Evolutionary conservation across 164 flowering plant species (phyloP).

Genomic region (Annona squamosa): DNA sequence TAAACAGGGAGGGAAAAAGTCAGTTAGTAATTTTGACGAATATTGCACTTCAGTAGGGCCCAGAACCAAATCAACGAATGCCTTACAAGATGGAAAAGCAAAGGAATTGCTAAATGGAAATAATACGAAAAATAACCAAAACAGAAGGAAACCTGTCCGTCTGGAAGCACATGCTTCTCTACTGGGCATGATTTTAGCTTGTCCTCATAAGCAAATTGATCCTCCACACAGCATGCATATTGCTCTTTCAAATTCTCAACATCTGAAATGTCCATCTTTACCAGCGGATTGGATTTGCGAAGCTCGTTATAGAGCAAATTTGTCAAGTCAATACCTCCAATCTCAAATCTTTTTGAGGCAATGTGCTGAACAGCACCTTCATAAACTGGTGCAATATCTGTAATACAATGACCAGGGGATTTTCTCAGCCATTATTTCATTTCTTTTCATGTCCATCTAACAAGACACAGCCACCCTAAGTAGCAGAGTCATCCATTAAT

Average conservation of each 20-base stretch:
- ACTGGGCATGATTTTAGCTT: slow-evolving; percentile 32
- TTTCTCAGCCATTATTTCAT: neutral
- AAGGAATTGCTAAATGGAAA: neutral
- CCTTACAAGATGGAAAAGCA: too few species aligned
- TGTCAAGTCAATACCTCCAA: slow-evolving; percentile 90
- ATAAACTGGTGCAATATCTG: slow-evolving; percentile 97
- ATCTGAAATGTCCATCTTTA: slow-evolving; percentile 52
- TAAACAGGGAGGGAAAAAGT: too few species aligned
- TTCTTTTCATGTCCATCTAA: too few species aligned
- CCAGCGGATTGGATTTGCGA: slow-evolving; percentile 63
- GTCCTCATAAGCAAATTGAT: slow-evolving; percentile 61
- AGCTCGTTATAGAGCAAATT: slow-evolving; percentile 74
- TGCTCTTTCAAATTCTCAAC: slow-evolving; percentile 80
- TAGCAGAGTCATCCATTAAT: too few species aligned
- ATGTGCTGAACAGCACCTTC: slow-evolving; percentile 99
- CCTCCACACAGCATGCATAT: slow-evolving; percentile 86
- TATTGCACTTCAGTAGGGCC: too few species aligned
- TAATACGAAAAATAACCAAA: too few species aligned
- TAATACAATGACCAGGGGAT: slow-evolving; percentile 13
- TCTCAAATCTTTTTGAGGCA: slow-evolving; percentile 88
- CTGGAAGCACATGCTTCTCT: slow-evolving; percentile 87
- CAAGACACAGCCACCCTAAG: too few species aligned
- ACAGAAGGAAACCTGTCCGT: slow-evolving; percentile 73
- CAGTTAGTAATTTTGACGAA: too few species aligned
- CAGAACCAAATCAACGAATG: too few species aligned